A percentile compares a stretch with the other conserved stretches of the same genome.
Evolutionary conservation across 352 stramenopile species (phyloP).

Genomic region (Pseudoperonospora humuli): DNA sequence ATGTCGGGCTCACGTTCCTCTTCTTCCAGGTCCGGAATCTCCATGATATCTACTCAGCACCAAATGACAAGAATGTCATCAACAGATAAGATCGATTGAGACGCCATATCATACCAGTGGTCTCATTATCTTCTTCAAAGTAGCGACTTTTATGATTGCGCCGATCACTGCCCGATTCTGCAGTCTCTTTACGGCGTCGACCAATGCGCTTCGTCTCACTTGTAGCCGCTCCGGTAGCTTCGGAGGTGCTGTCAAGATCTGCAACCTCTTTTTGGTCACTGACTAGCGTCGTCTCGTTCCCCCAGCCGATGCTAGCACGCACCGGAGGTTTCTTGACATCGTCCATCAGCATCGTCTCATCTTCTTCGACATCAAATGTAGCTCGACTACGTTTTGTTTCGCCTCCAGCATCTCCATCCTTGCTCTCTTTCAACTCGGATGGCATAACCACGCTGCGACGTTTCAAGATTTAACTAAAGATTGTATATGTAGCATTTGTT

Average conservation of each 20-base stretch:
- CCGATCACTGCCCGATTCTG: constrained; percentile 5
- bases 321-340: constrained; percentile 42
- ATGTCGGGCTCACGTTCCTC: constrained; percentile 74
- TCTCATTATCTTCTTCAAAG: constrained; percentile 66
- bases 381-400: constrained; percentile 15
- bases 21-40: constrained; percentile 77
- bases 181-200: constrained; percentile 45
- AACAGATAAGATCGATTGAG: too few relatives aligned
- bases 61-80: neutral
- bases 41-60: constrained; percentile 47
- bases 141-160: constrained; percentile 63
- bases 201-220: too few relatives aligned
- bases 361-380: constrained; percentile 45
- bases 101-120: constrained; percentile 26
- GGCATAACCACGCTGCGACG: too few relatives aligned
- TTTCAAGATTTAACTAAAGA: too few relatives aligned
- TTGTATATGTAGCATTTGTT: too few relatives aligned
- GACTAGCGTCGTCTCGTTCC: constrained; percentile 40
- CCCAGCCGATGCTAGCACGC: constrained; percentile 58
- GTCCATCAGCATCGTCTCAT: constrained; percentile 30
- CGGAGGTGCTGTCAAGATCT: too few relatives aligned
- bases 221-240: too few relatives aligned
- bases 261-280: too few relatives aligned
- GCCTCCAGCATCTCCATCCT: constrained; percentile 7
- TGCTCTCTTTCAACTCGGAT: constrained; percentile 25